phyloP scores from a whole-genome alignment of 768 basidiomycete species.

The Leccinum uliginosum region DNA sequence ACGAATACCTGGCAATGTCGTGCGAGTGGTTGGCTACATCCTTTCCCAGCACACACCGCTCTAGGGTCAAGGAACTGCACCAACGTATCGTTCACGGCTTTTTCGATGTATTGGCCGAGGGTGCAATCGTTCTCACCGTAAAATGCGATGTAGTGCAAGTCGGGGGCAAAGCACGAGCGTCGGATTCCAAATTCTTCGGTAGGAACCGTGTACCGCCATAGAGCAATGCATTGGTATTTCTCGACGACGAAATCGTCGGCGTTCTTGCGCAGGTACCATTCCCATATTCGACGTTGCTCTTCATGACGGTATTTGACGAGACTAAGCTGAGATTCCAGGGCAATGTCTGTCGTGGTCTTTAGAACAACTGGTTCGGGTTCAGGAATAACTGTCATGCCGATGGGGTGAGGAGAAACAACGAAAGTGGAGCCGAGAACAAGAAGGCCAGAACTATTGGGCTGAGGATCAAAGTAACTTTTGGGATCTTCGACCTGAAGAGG shows the following conservation, averaged over 20 bases:
- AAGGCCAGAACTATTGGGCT: slow-evolving; percentile 27
- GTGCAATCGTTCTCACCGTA: slow-evolving; percentile 93
- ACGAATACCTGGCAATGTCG: slow-evolving; percentile 89
- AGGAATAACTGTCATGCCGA: slow-evolving; percentile 25
- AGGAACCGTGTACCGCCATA: slow-evolving; percentile 79
- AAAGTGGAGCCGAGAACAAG: slow-evolving; percentile 29
- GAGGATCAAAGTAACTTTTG: slow-evolving; percentile 42
- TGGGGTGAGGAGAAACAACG: slow-evolving; percentile 30
- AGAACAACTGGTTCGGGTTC: slow-evolving; percentile 40
- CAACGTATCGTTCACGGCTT: slow-evolving; percentile 62
- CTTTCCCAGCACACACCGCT: slow-evolving; percentile 77
- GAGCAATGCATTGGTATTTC: slow-evolving; percentile 85
- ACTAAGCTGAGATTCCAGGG: slow-evolving; percentile 66
- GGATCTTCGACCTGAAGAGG: slow-evolving; percentile 29
- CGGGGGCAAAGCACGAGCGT: slow-evolving; percentile 75
- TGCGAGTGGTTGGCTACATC: slow-evolving; percentile 75
- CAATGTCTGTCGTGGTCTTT: slow-evolving; percentile 67
- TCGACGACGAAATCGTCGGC: slow-evolving; percentile 83
- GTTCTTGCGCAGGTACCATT: slow-evolving; percentile 91
- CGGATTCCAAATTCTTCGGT: slow-evolving; percentile 61
- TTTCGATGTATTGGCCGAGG: slow-evolving; percentile 90
- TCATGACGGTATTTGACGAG: slow-evolving; percentile 76
- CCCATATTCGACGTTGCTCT: slow-evolving; percentile 88
- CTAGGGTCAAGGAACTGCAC: slow-evolving; percentile 68
- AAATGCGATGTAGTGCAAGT: slow-evolving; percentile 71